A percentile compares a stretch with the other conserved stretches of the same genome.
These are phyloP conservation scores for Cicer judaicum DNA, from an alignment of 306 rosid species.

Conservation along the genomic window DNA sequence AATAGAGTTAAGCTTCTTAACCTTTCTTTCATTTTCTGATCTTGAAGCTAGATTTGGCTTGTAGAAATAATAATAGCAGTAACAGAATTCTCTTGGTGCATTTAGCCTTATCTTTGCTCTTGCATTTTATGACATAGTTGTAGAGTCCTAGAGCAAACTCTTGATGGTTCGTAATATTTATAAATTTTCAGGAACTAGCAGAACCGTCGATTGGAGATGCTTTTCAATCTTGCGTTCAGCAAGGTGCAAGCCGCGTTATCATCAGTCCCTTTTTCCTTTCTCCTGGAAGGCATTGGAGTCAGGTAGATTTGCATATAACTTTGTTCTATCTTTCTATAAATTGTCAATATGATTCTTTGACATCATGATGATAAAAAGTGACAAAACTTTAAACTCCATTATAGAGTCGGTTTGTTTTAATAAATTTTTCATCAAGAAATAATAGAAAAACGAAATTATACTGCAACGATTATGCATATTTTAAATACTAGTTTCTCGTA, in stretches of 20 bases:
- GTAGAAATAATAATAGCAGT: not conserved
- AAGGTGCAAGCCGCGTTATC: slow-evolving; percentile 70
- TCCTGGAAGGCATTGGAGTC: slow-evolving; percentile 92
- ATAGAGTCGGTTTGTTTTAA: not conserved
- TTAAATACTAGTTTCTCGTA: not conserved
- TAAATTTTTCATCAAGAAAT: not conserved
- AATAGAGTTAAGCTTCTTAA: not conserved
- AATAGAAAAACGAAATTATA: not conserved
- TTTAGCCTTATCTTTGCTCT: not conserved
- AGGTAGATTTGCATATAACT: slow-evolving; percentile 55
- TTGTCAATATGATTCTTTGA: not conserved
- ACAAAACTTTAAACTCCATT: slow-evolving; percentile 7
- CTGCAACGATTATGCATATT: not conserved
- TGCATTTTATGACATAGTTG: slow-evolving; percentile 25
- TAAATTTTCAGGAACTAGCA: slow-evolving; percentile 73
- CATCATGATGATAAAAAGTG: slow-evolving; percentile 9
- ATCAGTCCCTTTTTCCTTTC: slow-evolving; percentile 88
- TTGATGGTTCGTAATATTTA: slow-evolving; percentile 7
- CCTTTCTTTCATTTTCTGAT: not conserved
- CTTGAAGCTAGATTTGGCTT: slow-evolving; percentile 11
- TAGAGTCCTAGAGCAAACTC: not conserved
- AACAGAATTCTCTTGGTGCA: not conserved
- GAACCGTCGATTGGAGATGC: slow-evolving; percentile 81
- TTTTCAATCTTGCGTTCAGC: slow-evolving; percentile 66
- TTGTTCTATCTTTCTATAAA: not conserved